Evolutionary conservation across 2,329 filamentous ascomycete genomes (phyloP), one percentile per base, ranked within the genome.

Genomic region (Pseudogymnoascus sp.): DNA sequence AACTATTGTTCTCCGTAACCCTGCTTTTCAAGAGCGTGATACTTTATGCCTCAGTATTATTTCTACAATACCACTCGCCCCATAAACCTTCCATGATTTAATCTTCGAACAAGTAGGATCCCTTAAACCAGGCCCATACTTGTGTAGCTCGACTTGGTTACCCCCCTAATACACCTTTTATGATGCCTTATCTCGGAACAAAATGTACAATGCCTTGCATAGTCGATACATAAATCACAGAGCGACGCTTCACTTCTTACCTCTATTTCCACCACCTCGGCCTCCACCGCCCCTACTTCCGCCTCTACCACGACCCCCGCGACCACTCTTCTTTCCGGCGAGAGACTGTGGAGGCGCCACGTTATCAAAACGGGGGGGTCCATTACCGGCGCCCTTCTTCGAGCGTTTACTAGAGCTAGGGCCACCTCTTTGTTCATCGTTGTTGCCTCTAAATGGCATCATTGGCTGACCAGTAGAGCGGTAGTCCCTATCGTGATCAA

Each of bases 311-410:
- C 60, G 31, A 10, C 48, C 60, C 10, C 60, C 60, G 18, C 45
- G 31, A 8, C 60, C 60, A 61, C 60, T 35, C 29, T 52, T 37
- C 55, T 35, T 35, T 21, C 60, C 45, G 29, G 42, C 29, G 60
- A 29, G 36, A 61, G 42, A 35, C 7, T 59, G 29, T 39, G 27
- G 42, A 59, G 31, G 42, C 27, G 40, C 31, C 31, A 36, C 36
- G 21, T 33, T 36, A 25, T 59, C 33, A n/a, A 9, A 18, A 45
- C 27, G 27, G 25, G 13, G 15, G 13, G 31, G 9, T n/a, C 48
- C 33, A 35, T 13, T 59, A 45, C 29, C 31, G 31, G 40, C 29
- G 40, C 60, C 35, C 27, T 35, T 33, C n/a, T 33, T 39, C 27
- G 42, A 29, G 33, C 35, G 31, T 35, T 45, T 61, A 8, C 35